These are phyloP conservation scores for Pseudisothecium myosuroides DNA, from an alignment of 225 moss, liverwort and hornwort genomes.

Conservation along the genomic window DNA sequence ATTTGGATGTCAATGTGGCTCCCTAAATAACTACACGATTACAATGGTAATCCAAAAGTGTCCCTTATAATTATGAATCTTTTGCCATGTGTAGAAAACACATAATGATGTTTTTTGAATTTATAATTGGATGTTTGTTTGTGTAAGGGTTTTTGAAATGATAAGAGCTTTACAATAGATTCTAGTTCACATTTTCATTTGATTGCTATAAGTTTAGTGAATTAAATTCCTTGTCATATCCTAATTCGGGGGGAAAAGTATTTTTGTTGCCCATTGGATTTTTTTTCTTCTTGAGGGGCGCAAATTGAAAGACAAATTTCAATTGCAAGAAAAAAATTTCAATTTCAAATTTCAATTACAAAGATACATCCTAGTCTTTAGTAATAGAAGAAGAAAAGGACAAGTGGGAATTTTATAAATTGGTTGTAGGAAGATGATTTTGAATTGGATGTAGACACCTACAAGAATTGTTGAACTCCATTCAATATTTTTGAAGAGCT, in stretches of 20 bases:
- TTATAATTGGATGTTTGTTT: not conserved
- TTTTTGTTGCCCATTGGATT: not conserved
- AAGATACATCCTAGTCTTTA: not conserved
- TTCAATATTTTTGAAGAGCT: not conserved
- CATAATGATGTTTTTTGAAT: not conserved
- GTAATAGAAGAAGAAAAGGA: fast-evolving
- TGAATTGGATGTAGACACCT: not conserved
- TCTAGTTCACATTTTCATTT: not conserved
- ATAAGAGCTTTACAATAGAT: not conserved
- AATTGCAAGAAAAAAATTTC: not conserved
- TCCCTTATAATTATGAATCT: not conserved
- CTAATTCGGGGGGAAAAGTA: not conserved
- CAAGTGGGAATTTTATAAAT: not conserved
- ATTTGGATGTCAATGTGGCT: not conserved
- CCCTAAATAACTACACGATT: fast-evolving
- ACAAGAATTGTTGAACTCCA: not conserved
- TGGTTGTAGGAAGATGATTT: not conserved
- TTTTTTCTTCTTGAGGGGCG: not conserved
- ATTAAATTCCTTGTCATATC: fast-evolving
- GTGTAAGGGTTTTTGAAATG: not conserved
- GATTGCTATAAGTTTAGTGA: not conserved
- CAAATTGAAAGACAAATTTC: not conserved
- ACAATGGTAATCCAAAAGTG: not conserved
- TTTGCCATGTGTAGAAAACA: not conserved
- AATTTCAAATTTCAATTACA: too few relatives aligned